phyloP scores from a whole-genome alignment of 73 alveolate genomes.

The Paramecium sonneborni region DNA sequence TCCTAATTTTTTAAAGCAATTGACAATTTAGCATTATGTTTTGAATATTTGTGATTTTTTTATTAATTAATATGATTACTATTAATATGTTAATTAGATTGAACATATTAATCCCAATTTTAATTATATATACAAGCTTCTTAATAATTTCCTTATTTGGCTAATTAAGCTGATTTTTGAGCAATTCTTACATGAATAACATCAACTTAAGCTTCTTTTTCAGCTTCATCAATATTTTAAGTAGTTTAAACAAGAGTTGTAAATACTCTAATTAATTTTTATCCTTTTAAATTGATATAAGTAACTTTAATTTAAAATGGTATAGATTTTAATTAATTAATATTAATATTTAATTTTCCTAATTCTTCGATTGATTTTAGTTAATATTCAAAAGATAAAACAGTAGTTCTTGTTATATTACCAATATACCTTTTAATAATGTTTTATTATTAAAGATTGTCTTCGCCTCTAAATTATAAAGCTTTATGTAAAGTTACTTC shows the following conservation, averaged over 20 bases:
- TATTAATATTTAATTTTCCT: conserved; percentile 67
- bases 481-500: conserved; percentile 83
- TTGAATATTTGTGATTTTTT: not conserved
- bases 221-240: conserved; percentile 80
- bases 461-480: conserved; percentile 87
- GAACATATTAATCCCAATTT: conserved; percentile 57
- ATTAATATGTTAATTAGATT: not conserved
- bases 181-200: conserved; percentile 82
- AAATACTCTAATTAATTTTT: conserved; percentile 83
- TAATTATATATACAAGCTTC: conserved; percentile 76
- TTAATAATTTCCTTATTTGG: conserved; percentile 74
- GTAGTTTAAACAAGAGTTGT: conserved; percentile 72
- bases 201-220: conserved; percentile 72
- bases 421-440: conserved; percentile 78
- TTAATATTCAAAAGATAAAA: conserved; percentile 86
- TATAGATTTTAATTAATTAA: conserved; percentile 69
- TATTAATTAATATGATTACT: not conserved
- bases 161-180: conserved; percentile 84
- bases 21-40: not conserved
- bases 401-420: conserved; percentile 83
- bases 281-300: conserved; percentile 79
- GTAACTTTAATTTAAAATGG: conserved; percentile 81
- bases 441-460: conserved; percentile 65
- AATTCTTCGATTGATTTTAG: conserved; percentile 72
- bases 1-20: not conserved